These are phyloP conservation scores for Phyllachora maydis DNA, from an alignment of 2,329 filamentous ascomycete species.

Conservation along the genomic window DNA sequence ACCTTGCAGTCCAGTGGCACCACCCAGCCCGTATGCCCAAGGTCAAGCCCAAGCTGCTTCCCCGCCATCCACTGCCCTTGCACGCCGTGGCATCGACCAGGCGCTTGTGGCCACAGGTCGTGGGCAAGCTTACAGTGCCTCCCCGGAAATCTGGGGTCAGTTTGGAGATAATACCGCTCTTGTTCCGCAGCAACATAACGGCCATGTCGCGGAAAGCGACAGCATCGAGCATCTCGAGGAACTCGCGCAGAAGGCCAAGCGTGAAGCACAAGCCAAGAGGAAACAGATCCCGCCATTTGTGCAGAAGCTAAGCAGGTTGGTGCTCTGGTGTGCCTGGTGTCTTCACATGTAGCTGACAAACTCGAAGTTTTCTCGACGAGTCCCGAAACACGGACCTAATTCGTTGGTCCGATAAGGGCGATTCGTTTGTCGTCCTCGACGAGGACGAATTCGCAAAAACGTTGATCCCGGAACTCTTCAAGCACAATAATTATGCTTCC, in stretches of 20 bases:
- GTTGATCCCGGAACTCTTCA: slow-evolving; percentile 92
- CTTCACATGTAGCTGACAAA: slow-evolving; percentile 2
- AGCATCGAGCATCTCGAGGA: slow-evolving; percentile 63
- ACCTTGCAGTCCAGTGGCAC: too few species aligned
- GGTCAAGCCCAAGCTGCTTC: too few species aligned
- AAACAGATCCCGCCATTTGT: slow-evolving; percentile 97
- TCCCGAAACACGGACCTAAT: slow-evolving; percentile 88
- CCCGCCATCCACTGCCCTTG: slow-evolving; percentile 23
- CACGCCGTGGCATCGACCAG: slow-evolving; percentile 28
- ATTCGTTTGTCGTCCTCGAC: slow-evolving; percentile 90
- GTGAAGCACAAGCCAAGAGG: slow-evolving; percentile 71
- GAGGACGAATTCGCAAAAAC: slow-evolving; percentile 98
- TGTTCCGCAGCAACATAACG: too few species aligned
- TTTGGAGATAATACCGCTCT: too few species aligned
- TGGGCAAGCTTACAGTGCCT: too few species aligned
- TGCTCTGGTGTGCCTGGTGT: slow-evolving; percentile 2
- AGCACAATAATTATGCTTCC: slow-evolving; percentile 96
- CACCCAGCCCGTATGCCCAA: slow-evolving; percentile 7
- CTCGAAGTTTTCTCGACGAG: slow-evolving; percentile 72
- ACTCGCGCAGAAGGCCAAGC: slow-evolving; percentile 62
- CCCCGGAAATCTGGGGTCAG: too few species aligned
- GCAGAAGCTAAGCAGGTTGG: slow-evolving; percentile 89
- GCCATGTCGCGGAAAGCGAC: slow-evolving; percentile 42
- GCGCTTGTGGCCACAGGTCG: slow-evolving; percentile 25
- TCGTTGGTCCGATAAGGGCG: slow-evolving; percentile 88